These are phyloP conservation scores for Seiridium unicorne DNA, from an alignment of 2,329 filamentous ascomycete species.

Conservation along the genomic window DNA sequence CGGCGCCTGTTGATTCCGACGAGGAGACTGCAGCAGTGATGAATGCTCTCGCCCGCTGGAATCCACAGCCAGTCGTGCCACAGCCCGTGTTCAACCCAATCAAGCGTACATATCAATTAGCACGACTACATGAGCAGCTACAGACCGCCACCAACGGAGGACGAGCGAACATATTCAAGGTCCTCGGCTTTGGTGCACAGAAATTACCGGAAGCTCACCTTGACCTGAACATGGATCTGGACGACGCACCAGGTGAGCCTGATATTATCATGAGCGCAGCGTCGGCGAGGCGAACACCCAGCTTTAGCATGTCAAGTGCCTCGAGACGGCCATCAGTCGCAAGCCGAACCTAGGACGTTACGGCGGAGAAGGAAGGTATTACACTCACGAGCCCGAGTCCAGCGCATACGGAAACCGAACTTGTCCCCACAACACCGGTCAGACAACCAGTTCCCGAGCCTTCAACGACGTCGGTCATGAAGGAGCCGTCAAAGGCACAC, in stretches of 20 bases:
- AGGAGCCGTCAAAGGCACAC: background rate
- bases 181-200: conserved; percentile 55
- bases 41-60: conserved; percentile 72
- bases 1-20: conserved; percentile 84
- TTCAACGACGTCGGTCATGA: background rate
- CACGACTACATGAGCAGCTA: conserved; percentile 63
- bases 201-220: conserved; percentile 50
- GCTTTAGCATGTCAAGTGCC: conserved; percentile 41
- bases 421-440: background rate
- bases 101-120: conserved; percentile 60
- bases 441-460: background rate
- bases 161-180: conserved; percentile 63
- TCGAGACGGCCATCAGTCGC: conserved; percentile 46
- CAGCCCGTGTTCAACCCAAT: conserved; percentile 62
- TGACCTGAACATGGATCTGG: conserved; percentile 38
- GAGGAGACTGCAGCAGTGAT: conserved; percentile 92
- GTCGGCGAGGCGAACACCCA: conserved; percentile 40
- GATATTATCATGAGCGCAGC: conserved; percentile 42
- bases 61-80: conserved; percentile 73
- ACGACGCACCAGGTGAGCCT: conserved; percentile 58
- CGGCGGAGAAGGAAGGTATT: background rate
- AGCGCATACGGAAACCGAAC: background rate
- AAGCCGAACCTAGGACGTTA: conserved; percentile 38
- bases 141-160: conserved; percentile 66
- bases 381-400: background rate